Base-by-base conservation (phyloP, 768 basidiomycete genomes). In the Leccinum variicolor region DNA sequence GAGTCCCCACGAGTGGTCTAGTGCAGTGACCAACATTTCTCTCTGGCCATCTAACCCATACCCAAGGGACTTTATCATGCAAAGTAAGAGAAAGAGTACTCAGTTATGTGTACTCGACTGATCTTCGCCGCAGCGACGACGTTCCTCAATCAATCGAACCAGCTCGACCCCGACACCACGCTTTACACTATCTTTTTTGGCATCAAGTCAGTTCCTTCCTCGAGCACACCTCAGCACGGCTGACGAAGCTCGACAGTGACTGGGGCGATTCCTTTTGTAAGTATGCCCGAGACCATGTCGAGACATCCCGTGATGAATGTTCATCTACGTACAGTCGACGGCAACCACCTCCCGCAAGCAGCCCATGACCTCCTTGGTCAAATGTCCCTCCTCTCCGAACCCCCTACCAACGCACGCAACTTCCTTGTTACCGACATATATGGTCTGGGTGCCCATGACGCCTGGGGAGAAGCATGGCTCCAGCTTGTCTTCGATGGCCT, bases 171-270 rank as follows among this genome's bases (percentile, higher is more conserved):
- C 0, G 65, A 70, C 1, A 79, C 78, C 2, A 82, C 82, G 3
- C 67, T 84, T 7, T 84, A 81, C 53, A 74, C 75, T 2, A 63
- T 80, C 9, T 84, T 84, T 64, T 82, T 83, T 57, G 82, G 82
- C 10, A 84, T 82, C 55, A 83, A 81, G 80, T 81, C 54, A 53
- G 78, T 17, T 14, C 17, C 11, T n/a, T 26, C 46, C 21, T 31
- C 4, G 36, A 52, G 4, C 29, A 7, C 45, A n/a, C 45, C 5
- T 6, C 8, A 7, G 28, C 1, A 33, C 54, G 50, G 52, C 58
- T 65, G 39, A 65, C 50, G 3, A 26, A 10, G 4, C 31, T 26
- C 26, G 19, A 29, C 57, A 81, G 80, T 54, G 79, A 81, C 56
- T 79, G 75, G 67, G 64, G 69, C 17, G 78, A 77, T 31, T 78